phyloP scores from a whole-genome alignment of 352 stramenopile genomes.

The Pythium utonaiense region DNA sequence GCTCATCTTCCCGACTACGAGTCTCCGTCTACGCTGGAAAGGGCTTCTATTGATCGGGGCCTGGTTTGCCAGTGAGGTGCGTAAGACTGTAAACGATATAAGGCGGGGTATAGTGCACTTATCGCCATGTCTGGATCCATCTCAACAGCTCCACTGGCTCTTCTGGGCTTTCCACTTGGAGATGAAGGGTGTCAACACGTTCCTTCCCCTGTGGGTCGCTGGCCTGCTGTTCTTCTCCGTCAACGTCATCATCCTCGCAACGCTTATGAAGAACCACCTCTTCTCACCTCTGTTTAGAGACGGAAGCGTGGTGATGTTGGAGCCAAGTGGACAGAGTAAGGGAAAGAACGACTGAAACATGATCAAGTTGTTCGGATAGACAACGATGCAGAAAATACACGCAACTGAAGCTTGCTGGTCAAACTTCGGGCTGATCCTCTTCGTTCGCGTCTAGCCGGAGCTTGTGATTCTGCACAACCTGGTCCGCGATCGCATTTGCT shows the following conservation, averaged over 20 bases:
- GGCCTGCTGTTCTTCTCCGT: slow-evolving; percentile 87
- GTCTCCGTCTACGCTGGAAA: slow-evolving; percentile 60
- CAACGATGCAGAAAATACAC: neutral
- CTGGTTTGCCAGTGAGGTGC: slow-evolving; percentile 78
- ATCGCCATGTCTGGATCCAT: too few species aligned
- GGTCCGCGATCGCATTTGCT: slow-evolving; percentile 55
- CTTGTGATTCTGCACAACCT: slow-evolving; percentile 56
- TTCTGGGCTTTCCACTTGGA: slow-evolving; percentile 89
- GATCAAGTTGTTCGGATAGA: neutral
- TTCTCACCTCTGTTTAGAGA: slow-evolving; percentile 57
- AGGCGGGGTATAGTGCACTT: too few species aligned
- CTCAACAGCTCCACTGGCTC: slow-evolving; percentile 80
- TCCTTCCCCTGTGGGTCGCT: slow-evolving; percentile 84
- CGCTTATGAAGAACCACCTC: slow-evolving; percentile 61
- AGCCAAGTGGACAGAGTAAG: neutral
- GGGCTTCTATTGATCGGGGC: slow-evolving; percentile 52
- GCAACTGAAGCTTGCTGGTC: neutral
- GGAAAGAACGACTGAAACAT: slow-evolving; percentile 10
- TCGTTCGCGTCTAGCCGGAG: slow-evolving; percentile 43
- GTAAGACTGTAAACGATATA: neutral
- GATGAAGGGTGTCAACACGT: slow-evolving; percentile 88
- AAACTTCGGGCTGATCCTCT: neutral
- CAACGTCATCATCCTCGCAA: slow-evolving; percentile 80
- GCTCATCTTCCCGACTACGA: slow-evolving; percentile 77
- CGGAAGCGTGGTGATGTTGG: slow-evolving; percentile 31